A percentile compares a stretch with the other conserved stretches of the same genome.
Evolutionary conservation across 371 early-diverging fungal species (phyloP).

Genomic region (Parasitella parasitica): DNA sequence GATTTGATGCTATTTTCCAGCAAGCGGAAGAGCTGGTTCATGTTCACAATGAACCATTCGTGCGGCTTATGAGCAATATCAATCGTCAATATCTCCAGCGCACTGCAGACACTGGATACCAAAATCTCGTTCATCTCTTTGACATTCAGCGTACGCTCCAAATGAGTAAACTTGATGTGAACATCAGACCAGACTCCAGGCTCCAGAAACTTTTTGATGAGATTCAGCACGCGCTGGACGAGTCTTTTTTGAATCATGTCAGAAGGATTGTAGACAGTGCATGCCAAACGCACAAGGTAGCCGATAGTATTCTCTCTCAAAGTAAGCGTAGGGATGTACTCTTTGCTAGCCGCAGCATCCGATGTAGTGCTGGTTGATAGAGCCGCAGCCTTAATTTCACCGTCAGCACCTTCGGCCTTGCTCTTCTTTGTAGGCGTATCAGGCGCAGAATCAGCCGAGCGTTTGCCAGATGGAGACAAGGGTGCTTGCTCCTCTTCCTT

Average conservation of each 20-base stretch:
- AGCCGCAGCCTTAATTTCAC: background rate
- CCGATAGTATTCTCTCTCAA: constrained; percentile 68
- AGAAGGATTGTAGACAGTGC: constrained; percentile 58
- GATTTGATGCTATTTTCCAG: constrained; percentile 70
- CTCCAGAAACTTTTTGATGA: constrained; percentile 61
- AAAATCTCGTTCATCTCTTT: constrained; percentile 44
- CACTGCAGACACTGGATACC: constrained; percentile 53
- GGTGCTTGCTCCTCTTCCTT: background rate
- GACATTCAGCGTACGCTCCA: constrained; percentile 43
- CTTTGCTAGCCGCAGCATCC: constrained; percentile 14
- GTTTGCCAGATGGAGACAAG: constrained; percentile 7
- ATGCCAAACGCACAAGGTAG: constrained; percentile 75
- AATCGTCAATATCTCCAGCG: constrained; percentile 69
- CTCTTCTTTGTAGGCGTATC: constrained; percentile 11
- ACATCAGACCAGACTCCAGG: constrained; percentile 65
- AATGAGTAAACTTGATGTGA: constrained; percentile 49
- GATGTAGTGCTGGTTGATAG: background rate
- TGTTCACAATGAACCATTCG: constrained; percentile 70
- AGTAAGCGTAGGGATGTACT: constrained; percentile 54
- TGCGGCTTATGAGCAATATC: constrained; percentile 60
- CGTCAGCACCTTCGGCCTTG: constrained; percentile 9
- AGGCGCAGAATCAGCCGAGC: constrained; percentile 9
- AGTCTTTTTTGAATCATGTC: constrained; percentile 52
- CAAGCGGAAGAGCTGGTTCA: constrained; percentile 64
- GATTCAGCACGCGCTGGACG: constrained; percentile 59